A percentile compares a stretch with the other conserved stretches of the same genome.
Conservation (phyloP, 371 early-diverging fungal genomes). For the Mortierella polycephala region DNA sequence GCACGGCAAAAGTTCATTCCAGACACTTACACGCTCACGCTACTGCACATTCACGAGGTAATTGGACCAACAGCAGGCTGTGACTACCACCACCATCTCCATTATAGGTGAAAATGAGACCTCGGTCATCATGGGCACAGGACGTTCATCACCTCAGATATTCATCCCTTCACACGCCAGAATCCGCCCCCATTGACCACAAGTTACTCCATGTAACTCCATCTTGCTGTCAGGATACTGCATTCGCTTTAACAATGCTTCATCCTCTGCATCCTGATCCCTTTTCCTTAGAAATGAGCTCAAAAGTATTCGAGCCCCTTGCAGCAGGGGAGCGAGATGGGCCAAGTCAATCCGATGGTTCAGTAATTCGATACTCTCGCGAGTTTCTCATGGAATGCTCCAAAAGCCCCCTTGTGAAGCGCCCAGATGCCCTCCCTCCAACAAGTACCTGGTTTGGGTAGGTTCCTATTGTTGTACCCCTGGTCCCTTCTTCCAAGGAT, state of each 20-base stretch:
- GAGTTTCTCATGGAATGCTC: slow-evolving; percentile 48
- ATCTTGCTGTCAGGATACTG: not conserved
- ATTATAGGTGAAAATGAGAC: too few relatives aligned
- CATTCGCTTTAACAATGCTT: not conserved
- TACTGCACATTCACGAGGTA: too few relatives aligned
- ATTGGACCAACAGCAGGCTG: too few relatives aligned
- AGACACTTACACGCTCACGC: too few relatives aligned
- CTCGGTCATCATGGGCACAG: too few relatives aligned
- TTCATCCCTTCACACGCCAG: too few relatives aligned
- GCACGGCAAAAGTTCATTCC: too few relatives aligned
- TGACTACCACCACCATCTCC: too few relatives aligned
- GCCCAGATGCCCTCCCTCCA: slow-evolving; percentile 42
- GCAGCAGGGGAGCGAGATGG: slow-evolving; percentile 21
- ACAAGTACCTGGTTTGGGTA: slow-evolving; percentile 49
- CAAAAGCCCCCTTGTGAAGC: slow-evolving; percentile 48
- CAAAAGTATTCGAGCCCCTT: slow-evolving; percentile 19
- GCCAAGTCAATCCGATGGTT: slow-evolving; percentile 3
- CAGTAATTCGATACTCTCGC: slow-evolving; percentile 48
- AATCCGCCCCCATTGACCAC: too few relatives aligned
- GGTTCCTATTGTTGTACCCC: not conserved
- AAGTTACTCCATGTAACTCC: too few relatives aligned
- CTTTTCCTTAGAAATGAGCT: slow-evolving; percentile 14
- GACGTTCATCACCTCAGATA: too few relatives aligned
- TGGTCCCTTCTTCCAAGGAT: not conserved
- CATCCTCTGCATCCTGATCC: not conserved